Evolutionary conservation across 768 basidiomycete species (phyloP), one percentile per base, ranked within the genome.

Genomic region (Chalciporus piperatus): DNA sequence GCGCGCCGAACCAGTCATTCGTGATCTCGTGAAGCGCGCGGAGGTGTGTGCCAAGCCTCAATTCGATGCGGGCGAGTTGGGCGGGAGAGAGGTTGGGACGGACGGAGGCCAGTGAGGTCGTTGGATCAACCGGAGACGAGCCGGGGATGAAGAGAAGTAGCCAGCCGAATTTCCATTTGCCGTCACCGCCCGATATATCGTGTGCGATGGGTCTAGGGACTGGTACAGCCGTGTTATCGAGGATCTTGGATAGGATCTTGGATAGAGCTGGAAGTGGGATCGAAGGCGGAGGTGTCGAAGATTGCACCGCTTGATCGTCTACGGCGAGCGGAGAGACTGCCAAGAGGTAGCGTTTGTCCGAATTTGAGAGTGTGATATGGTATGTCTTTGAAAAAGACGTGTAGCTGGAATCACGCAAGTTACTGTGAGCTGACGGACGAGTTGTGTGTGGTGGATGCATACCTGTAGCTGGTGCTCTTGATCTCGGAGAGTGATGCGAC

Each of bases 1-100:
- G 83, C 4, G 74, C 59, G 3, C 88, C 88, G 57, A 82, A 90
- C 82, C 82, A 89, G 60, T 89, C 85, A 70, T 87, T 88, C 61
- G 85, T 83, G n/a, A 87, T 75, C 11, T 66, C 74, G 59, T 90
- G 88, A n/a, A 88, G 70, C 50, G 81, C 75, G 6, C 78, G 79
- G 33, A 89, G 75, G 59, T 80, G 74, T 30, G 74, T 66, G 7
- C 88, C 89, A 2, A 87, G 70, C 47, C 76, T 72, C n/a, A 85
- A 72, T 51, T 89, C 83, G 50, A 89, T 59, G 17, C 75, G 67
- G 4, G 76, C 59, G 3, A 63, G 64, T 40, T 81, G 74, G 19
- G 70, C 57, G 3, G 69, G 66, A 3, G 72, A 72, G 50, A 70
- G 47, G 66, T 61, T 28, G 64, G 54, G 28, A 60, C 60, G 60